Conservation (phyloP, 805 yeast genomes). For the Kazachstania martiniae region DNA sequence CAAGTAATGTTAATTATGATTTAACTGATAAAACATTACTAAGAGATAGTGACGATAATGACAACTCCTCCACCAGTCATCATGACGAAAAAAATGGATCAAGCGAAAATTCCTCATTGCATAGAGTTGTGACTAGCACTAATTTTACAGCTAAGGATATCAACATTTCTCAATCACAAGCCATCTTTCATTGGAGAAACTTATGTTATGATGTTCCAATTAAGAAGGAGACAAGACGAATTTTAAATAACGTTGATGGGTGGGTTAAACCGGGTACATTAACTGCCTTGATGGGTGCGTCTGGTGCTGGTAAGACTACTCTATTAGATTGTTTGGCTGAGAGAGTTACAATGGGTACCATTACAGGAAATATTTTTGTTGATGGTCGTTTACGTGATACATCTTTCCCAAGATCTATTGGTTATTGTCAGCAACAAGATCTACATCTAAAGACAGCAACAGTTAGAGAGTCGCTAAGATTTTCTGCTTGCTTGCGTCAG, state of each 20-base stretch:
- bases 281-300: conserved; percentile 69
- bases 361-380: conserved; percentile 56
- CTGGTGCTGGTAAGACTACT: conserved; percentile 82
- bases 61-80: background rate
- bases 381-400: conserved; percentile 50
- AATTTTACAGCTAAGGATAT: background rate
- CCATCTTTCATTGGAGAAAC: conserved; percentile 69
- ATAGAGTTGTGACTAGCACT: too few species aligned
- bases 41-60: background rate
- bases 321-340: conserved; percentile 60
- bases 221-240: conserved; percentile 47
- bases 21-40: background rate
- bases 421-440: conserved; percentile 73
- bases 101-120: background rate
- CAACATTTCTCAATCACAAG: conserved; percentile 23
- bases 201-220: conserved; percentile 60
- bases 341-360: conserved; percentile 59
- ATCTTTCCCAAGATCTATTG: conserved; percentile 52
- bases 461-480: conserved; percentile 62
- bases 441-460: conserved; percentile 54
- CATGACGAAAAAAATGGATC: background rate
- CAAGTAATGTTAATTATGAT: background rate
- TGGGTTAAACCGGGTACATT: conserved; percentile 78
- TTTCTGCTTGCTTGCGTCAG: conserved; percentile 60
- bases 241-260: conserved; percentile 59